Evolutionary conservation across 495 filamentous ascomycete species (phyloP).

Genomic region (Chlorociboria aeruginascens): DNA sequence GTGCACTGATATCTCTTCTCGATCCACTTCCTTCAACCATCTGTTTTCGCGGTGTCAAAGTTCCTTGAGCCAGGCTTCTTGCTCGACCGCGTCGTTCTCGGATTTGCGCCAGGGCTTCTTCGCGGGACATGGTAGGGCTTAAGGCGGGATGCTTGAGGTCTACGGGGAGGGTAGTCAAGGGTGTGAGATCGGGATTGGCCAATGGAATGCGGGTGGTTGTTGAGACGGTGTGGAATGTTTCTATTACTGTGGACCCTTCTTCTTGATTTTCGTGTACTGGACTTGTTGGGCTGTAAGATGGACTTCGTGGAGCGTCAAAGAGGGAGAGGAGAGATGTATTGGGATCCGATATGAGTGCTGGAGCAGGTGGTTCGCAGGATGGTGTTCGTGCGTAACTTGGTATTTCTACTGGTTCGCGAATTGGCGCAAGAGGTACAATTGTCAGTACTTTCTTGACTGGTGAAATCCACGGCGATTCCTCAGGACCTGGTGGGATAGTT

Average conservation of each 20-base stretch:
- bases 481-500: constrained; percentile 23
- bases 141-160: constrained; percentile 19
- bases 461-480: constrained; percentile 16
- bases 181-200: constrained; percentile 19
- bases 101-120: constrained; percentile 45
- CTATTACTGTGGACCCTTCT: background rate
- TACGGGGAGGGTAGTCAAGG: constrained; percentile 7
- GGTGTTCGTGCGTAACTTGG: constrained; percentile 30
- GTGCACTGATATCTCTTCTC: constrained; percentile 32
- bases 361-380: constrained; percentile 38
- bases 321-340: constrained; percentile 42
- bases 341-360: constrained; percentile 27
- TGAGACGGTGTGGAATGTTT: constrained; percentile 22
- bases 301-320: constrained; percentile 36
- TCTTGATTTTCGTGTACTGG: background rate
- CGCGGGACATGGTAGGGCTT: constrained; percentile 43
- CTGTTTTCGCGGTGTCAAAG: constrained; percentile 31
- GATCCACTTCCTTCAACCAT: constrained; percentile 21
- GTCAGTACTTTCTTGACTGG: constrained; percentile 9
- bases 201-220: constrained; percentile 32
- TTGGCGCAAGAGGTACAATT: background rate
- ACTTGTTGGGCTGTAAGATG: constrained; percentile 3
- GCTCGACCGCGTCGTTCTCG: constrained; percentile 38
- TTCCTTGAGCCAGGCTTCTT: constrained; percentile 27
- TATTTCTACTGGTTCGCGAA: background rate